Percentiles rank a stretch among this genome's conserved stretches.
Conservation (phyloP, 768 basidiomycete species). For the Neoboletus magnificus region DNA sequence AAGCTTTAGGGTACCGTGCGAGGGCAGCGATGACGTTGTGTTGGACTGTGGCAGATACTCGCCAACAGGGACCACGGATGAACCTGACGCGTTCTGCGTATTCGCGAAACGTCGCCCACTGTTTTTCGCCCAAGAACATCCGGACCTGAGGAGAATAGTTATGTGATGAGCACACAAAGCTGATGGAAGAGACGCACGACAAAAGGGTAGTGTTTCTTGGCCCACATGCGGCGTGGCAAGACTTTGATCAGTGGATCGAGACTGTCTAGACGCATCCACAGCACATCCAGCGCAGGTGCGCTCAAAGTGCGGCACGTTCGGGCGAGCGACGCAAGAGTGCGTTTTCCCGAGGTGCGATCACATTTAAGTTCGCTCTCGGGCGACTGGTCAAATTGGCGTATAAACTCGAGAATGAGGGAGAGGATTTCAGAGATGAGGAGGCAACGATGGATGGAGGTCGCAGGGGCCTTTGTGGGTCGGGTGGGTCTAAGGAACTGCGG, state of each 20-base stretch:
- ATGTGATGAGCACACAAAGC: neutral
- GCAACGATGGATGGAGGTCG: slow-evolving; percentile 17
- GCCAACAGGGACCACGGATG: slow-evolving; percentile 23
- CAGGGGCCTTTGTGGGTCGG: neutral
- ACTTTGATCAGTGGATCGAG: slow-evolving; percentile 28
- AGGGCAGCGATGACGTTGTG: slow-evolving; percentile 18
- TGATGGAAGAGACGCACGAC: slow-evolving; percentile 12
- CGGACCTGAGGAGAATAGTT: slow-evolving; percentile 12
- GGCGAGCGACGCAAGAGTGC: slow-evolving; percentile 26
- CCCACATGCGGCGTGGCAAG: slow-evolving; percentile 26
- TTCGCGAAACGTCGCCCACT: slow-evolving; percentile 25
- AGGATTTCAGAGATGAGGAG: slow-evolving; percentile 24
- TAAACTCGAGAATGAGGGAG: slow-evolving; percentile 19
- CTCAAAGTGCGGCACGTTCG: slow-evolving; percentile 25
- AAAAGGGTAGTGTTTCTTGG: slow-evolving; percentile 18
- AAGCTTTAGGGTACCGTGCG: slow-evolving; percentile 7
- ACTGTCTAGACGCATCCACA: slow-evolving; percentile 29
- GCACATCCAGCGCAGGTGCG: slow-evolving; percentile 21
- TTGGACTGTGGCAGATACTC: slow-evolving; percentile 13
- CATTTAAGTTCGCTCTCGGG: slow-evolving; percentile 14
- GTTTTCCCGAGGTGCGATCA: slow-evolving; percentile 16
- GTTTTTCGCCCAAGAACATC: slow-evolving; percentile 25
- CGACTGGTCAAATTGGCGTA: slow-evolving; percentile 21
- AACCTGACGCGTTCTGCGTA: slow-evolving; percentile 25
- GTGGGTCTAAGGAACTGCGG: neutral